phyloP scores from a whole-genome alignment of 805 yeast species.

The Lachancea lanzarotensis region DNA sequence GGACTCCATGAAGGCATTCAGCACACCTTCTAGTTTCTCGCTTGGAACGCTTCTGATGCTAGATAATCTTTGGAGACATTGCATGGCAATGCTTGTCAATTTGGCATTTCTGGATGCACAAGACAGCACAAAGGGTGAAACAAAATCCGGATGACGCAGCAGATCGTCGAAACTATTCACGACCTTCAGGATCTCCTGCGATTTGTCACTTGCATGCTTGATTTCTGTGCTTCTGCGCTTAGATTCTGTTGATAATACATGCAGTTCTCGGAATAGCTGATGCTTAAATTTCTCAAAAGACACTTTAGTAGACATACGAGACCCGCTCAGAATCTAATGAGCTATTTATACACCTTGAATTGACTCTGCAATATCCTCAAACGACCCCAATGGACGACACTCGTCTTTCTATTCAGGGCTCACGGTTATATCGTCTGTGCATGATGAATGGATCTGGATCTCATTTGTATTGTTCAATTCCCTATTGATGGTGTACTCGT shows the following conservation, averaged over 20 bases:
- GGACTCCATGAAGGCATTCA: conserved; percentile 67
- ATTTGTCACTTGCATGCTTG: conserved; percentile 49
- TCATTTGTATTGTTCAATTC: no score
- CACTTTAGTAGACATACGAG: conserved; percentile 11
- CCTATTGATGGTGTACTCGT: no score
- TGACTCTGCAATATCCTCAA: not conserved
- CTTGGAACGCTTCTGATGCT: conserved; percentile 48
- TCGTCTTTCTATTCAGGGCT: no score
- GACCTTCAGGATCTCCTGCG: conserved; percentile 41
- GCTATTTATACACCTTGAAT: not conserved
- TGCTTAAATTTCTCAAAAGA: conserved; percentile 20
- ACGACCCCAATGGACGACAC: no score
- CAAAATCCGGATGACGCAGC: conserved; percentile 45
- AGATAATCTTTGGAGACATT: conserved; percentile 59
- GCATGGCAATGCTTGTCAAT: conserved; percentile 63
- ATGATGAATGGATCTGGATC: no score
- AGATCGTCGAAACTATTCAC: conserved; percentile 31
- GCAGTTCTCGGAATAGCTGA: conserved; percentile 49
- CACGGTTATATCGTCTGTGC: no score
- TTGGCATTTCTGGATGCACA: conserved; percentile 73
- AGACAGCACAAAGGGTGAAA: conserved; percentile 63
- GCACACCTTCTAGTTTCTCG: conserved; percentile 44
- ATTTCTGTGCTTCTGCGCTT: conserved; percentile 68
- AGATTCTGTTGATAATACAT: conserved; percentile 57
- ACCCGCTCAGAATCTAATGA: not conserved